Evolutionary conservation across 208 protist species (phyloP).

Genomic region (Crithidia bombi): DNA sequence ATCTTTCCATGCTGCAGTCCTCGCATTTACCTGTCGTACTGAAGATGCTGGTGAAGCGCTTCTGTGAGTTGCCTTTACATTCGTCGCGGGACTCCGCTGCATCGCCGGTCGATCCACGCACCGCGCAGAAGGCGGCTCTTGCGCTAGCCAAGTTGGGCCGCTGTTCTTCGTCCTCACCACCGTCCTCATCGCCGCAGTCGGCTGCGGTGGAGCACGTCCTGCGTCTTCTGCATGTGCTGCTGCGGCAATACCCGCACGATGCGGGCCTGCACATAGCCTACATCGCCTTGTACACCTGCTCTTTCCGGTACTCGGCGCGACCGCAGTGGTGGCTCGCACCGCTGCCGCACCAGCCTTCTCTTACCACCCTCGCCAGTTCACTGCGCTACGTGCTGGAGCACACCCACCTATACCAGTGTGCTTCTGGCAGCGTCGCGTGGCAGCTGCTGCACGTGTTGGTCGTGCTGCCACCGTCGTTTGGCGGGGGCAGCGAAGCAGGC

Average conservation of each 20-base stretch:
- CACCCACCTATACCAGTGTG: neutral
- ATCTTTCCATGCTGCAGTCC: slow-evolving; percentile 53
- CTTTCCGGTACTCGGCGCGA: slow-evolving; percentile 13
- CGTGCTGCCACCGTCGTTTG: slow-evolving; percentile 12
- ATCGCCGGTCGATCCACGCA: slow-evolving; percentile 18
- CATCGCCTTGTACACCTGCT: slow-evolving; percentile 52
- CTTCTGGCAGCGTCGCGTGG: slow-evolving; percentile 28
- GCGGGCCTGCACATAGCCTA: slow-evolving; percentile 46
- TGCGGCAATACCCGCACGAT: slow-evolving; percentile 27
- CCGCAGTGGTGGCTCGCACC: slow-evolving; percentile 18
- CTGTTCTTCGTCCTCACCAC: slow-evolving; percentile 1
- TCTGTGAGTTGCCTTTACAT: slow-evolving; percentile 49
- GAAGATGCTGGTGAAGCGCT: slow-evolving; percentile 43
- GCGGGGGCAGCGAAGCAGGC: neutral
- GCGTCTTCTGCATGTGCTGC: slow-evolving; percentile 27
- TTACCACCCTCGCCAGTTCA: slow-evolving; percentile 4
- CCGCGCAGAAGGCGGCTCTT: slow-evolving; percentile 63
- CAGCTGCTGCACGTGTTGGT: slow-evolving; percentile 37
- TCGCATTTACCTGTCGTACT: slow-evolving; percentile 45
- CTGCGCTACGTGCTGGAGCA: slow-evolving; percentile 14
- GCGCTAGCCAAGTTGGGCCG: slow-evolving; percentile 55
- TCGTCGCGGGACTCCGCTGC: neutral
- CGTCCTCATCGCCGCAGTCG: too few species aligned
- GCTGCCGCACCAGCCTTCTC: slow-evolving; percentile 1
- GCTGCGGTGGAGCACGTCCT: slow-evolving; percentile 42